A percentile compares a stretch with the other conserved stretches of the same genome.
Evolutionary conservation across 768 basidiomycete species (phyloP).

Genomic region (Boletus pseudo-olivaceus): DNA sequence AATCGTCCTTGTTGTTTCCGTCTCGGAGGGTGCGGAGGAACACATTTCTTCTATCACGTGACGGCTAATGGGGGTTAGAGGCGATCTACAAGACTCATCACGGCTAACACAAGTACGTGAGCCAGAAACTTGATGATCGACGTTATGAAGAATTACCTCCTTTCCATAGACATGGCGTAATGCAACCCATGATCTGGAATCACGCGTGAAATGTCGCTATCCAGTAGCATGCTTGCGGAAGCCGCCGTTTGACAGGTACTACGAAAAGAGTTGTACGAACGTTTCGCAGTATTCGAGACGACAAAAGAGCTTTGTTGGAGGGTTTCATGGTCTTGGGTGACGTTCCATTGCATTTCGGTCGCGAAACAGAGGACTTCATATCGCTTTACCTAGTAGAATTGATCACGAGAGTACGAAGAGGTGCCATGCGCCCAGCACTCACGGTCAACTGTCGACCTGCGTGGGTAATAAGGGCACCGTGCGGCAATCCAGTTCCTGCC

Average conservation of each 20-base stretch:
- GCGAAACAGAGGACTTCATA: conserved; percentile 33
- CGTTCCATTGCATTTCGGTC: conserved; percentile 22
- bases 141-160: not conserved
- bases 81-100: conserved; percentile 2
- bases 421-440: not conserved
- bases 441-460: conserved; percentile 24
- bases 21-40: not conserved
- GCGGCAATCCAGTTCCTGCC: conserved; percentile 25
- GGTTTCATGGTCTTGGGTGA: conserved; percentile 1
- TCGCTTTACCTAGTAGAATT: conserved; percentile 16
- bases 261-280: not conserved
- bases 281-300: conserved; percentile 5
- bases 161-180: not conserved
- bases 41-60: conserved; percentile 16
- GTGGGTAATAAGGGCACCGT: conserved; percentile 24
- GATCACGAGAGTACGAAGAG: not conserved
- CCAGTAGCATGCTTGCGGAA: conserved; percentile 2
- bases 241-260: not conserved
- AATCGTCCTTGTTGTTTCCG: not conserved
- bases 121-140: not conserved
- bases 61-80: conserved; percentile 20
- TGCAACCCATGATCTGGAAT: conserved; percentile 3
- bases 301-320: conserved; percentile 21
- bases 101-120: conserved; percentile 4
- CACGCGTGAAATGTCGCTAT: conserved; percentile 20